Percentiles rank a stretch among this genome's conserved stretches.
These are phyloP conservation scores for Exophiala spinifera DNA, from an alignment of 2,329 filamentous ascomycete genomes.

Conservation along the genomic window DNA sequence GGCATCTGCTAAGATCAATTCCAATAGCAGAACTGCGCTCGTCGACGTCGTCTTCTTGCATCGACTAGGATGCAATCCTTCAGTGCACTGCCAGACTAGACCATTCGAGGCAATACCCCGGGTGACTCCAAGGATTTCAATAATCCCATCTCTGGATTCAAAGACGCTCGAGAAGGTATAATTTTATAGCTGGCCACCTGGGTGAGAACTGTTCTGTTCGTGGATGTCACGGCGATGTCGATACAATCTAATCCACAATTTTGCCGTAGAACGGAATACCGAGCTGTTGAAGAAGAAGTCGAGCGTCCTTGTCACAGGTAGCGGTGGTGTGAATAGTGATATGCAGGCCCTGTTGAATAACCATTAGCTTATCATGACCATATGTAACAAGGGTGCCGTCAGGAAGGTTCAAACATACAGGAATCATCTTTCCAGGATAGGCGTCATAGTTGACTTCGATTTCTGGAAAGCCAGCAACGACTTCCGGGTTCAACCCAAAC, in stretches of 20 bases:
- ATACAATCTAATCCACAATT: slow-evolving; percentile 49
- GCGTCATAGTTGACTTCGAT: slow-evolving; percentile 89
- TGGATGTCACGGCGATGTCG: not conserved
- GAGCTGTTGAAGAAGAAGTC: slow-evolving; percentile 68
- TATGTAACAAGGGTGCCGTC: slow-evolving; percentile 41
- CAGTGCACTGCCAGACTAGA: too few relatives aligned
- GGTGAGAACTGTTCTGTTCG: not conserved
- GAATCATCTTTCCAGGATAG: slow-evolving; percentile 24
- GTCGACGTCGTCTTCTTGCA: too few relatives aligned
- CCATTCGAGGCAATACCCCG: too few relatives aligned
- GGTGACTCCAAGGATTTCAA: too few relatives aligned
- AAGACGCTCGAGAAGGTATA: too few relatives aligned
- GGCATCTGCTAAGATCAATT: too few relatives aligned
- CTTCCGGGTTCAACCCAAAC: slow-evolving; percentile 73
- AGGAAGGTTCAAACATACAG: slow-evolving; percentile 45
- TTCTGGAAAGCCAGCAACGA: slow-evolving; percentile 84
- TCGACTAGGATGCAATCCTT: too few relatives aligned
- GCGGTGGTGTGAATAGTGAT: slow-evolving; percentile 82
- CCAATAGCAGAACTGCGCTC: too few relatives aligned
- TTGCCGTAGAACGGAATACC: slow-evolving; percentile 83
- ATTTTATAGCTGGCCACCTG: not conserved
- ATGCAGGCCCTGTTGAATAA: slow-evolving; percentile 65
- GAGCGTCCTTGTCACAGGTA: slow-evolving; percentile 78
- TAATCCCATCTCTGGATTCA: too few relatives aligned
- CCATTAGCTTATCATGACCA: slow-evolving; percentile 52